A percentile compares a stretch with the other conserved stretches of the same genome.
Conservation (phyloP, 345 rosid species). For the Cardamine resedifolia region DNA sequence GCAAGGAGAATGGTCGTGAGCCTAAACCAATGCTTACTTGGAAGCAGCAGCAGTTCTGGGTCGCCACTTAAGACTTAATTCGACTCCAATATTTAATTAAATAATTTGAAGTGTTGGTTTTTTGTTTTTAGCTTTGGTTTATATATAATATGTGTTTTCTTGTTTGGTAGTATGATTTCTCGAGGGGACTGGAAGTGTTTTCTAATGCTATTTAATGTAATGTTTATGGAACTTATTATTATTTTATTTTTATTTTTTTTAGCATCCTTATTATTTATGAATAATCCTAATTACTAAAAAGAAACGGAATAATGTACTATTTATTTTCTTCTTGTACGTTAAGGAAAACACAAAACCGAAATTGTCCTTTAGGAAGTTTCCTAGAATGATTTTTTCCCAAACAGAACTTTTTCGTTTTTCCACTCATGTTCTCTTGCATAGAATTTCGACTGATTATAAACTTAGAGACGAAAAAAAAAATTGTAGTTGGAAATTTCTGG, state of each 20-base stretch:
- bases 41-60: conserved; percentile 57
- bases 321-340: neutral
- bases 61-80: conserved; percentile 43
- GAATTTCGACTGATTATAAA: neutral
- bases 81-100: neutral
- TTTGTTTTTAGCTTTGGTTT: neutral
- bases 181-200: neutral
- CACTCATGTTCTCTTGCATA: conserved; percentile 12
- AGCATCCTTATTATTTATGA: neutral
- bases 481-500: conserved; percentile 26
- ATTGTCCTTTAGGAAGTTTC: conserved; percentile 24
- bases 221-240: neutral
- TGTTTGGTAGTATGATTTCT: conserved; percentile 16
- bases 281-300: neutral
- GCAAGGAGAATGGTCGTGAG: conserved; percentile 54
- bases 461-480: too few relatives aligned
- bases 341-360: neutral
- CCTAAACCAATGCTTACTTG: conserved; percentile 50
- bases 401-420: neutral
- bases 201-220: conserved; percentile 1
- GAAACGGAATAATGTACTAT: neutral
- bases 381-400: conserved; percentile 8
- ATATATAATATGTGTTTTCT: neutral
- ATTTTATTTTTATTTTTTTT: neutral
- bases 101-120: neutral